Conservation (phyloP, 2,329 filamentous ascomycete species). For the Dothiorella sarmentorum region DNA sequence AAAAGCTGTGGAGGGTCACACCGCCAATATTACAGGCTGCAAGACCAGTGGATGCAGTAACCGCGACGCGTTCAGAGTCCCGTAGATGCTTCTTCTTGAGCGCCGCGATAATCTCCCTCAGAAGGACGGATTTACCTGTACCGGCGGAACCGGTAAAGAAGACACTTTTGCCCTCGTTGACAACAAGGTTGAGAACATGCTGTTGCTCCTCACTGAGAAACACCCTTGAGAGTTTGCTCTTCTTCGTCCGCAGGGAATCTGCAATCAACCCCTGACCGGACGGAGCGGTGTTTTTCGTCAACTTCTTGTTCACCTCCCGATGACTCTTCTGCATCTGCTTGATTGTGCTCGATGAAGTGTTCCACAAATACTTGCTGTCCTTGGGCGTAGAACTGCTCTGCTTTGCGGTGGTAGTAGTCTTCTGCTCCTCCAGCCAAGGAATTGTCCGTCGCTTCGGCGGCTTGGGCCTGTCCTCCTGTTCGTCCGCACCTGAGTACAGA, state of each 20-base stretch:
- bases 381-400: conserved; percentile 47
- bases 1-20: conserved; percentile 92
- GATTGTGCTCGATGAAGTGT: conserved; percentile 68
- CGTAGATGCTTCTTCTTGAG: conserved; percentile 71
- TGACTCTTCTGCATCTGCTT: conserved; percentile 76
- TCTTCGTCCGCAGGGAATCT: conserved; percentile 47
- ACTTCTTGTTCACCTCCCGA: conserved; percentile 58
- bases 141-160: conserved; percentile 97
- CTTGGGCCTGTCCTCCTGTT: conserved; percentile 31
- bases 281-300: conserved; percentile 38
- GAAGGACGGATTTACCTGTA: conserved; percentile 94
- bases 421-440: conserved; percentile 52
- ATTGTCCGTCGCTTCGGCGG: conserved; percentile 61
- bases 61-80: conserved; percentile 80
- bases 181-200: conserved; percentile 77
- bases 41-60: conserved; percentile 92
- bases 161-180: conserved; percentile 77
- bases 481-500: conserved; percentile 17
- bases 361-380: conserved; percentile 56
- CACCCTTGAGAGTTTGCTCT: conserved; percentile 52
- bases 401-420: conserved; percentile 23
- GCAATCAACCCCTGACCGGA: conserved; percentile 38
- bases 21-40: conserved; percentile 97
- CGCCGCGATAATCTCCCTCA: conserved; percentile 83
- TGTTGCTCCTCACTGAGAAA: conserved; percentile 83